These are phyloP conservation scores for Lasiosphaeria ovina DNA, from an alignment of 495 filamentous ascomycete genomes.

Conservation along the genomic window DNA sequence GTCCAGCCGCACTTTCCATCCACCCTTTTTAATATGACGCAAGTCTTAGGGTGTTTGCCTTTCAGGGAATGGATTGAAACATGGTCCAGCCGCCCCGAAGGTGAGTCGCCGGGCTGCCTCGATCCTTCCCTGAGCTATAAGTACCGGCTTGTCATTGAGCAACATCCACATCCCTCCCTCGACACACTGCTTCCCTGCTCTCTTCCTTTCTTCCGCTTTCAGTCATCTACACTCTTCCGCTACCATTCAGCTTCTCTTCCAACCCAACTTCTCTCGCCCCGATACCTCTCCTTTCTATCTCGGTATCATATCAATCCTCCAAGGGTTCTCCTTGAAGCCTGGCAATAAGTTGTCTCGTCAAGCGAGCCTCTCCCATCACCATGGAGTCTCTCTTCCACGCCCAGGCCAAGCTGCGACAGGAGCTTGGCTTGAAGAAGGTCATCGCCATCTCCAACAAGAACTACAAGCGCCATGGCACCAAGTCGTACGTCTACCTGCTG, in stretches of 20 bases:
- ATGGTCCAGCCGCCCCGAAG: too few relatives aligned
- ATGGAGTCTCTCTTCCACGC: slow-evolving; percentile 34
- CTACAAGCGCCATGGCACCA: slow-evolving; percentile 64
- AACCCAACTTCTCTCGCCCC: neutral
- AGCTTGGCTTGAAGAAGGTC: slow-evolving; percentile 49
- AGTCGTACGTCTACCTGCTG: slow-evolving; percentile 69
- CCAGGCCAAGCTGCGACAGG: slow-evolving; percentile 34
- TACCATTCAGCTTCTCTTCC: neutral
- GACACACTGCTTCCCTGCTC: too few relatives aligned
- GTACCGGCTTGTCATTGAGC: too few relatives aligned
- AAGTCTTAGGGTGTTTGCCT: too few relatives aligned
- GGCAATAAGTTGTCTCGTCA: slow-evolving; percentile 1
- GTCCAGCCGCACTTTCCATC: too few relatives aligned
- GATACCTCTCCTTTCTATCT: neutral
- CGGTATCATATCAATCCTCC: neutral
- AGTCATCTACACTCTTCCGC: neutral
- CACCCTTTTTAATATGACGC: too few relatives aligned
- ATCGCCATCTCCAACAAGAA: slow-evolving; percentile 55
- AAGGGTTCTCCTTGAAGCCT: neutral
- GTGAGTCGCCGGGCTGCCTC: too few relatives aligned
- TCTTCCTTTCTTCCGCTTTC: neutral
- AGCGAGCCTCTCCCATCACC: slow-evolving; percentile 11
- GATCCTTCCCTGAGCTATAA: too few relatives aligned
- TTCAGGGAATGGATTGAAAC: too few relatives aligned
- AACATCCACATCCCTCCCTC: too few relatives aligned